A percentile compares a stretch with the other conserved stretches of the same genome.
Evolutionary conservation across 2,329 filamentous ascomycete species (phyloP).

Genomic region (Tolypocladium album): DNA sequence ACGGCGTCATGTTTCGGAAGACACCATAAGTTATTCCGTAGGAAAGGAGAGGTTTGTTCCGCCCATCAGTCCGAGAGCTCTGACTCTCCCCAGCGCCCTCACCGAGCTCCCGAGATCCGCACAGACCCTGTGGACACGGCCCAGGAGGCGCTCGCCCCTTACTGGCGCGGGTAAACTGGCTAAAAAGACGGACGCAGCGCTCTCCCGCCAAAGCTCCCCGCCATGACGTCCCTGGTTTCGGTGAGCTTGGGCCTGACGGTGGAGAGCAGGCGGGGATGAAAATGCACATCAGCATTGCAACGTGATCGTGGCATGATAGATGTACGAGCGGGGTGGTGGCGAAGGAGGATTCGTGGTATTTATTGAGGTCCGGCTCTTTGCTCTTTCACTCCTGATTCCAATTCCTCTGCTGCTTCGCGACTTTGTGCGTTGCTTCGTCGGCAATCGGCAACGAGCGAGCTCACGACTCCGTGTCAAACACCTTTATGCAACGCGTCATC

Average conservation of each 20-base stretch:
- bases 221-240: not conserved
- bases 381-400: not conserved
- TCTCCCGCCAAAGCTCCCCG: not conserved
- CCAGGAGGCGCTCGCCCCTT: not conserved
- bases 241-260: not conserved
- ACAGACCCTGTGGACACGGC: not conserved
- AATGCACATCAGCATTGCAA: not conserved
- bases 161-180: conserved; percentile 4
- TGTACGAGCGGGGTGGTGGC: not conserved
- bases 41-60: not conserved
- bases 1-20: not conserved
- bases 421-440: too few species aligned
- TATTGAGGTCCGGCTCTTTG: not conserved
- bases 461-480: not conserved
- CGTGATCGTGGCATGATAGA: not conserved
- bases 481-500: not conserved
- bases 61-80: too few species aligned
- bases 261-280: not conserved
- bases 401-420: too few species aligned
- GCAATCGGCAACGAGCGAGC: not conserved
- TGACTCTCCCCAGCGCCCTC: not conserved
- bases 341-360: not conserved
- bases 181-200: too few species aligned
- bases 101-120: not conserved
- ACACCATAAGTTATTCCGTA: not conserved